Evolutionary conservation across 306 rosid genomes (phyloP), one percentile per base, ranked within the genome.

Genomic region (Prunus armeniaca): DNA sequence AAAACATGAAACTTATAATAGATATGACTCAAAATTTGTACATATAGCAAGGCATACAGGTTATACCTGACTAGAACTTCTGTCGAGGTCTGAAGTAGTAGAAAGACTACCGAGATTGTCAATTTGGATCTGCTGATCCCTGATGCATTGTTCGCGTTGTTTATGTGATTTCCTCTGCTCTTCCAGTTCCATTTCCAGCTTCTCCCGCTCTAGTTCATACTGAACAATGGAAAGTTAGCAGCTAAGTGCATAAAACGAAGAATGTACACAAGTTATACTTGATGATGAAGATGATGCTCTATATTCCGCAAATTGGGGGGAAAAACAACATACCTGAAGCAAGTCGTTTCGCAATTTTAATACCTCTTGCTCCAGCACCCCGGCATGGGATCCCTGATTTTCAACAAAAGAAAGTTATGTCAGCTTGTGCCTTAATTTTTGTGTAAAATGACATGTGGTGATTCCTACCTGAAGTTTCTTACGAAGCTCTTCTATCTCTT

Each of bases 401-500:
- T 41, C 3, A 9, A 25, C 7, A 45, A 4, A 7, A 25, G 11
- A 28, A 3, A 61, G 58, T 46, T 2, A 18, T 52, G 69, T 83
- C 62, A 86, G 76, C 45, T 60, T 47, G 69, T 7, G 15, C 30
- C 74, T 34, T 34, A n/a, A 12, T 64, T 28, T 24, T 77, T 34
- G 58, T 46, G 80, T 22, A 57, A 69, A 74, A 46, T 51, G 51
- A 73, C 76, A 79, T 65, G 76, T 57, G 30, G 27, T 52, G 27
- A 76, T 65, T 38, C 45, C 70, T 86, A 95, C 99, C 97, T 90
- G 87, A 83, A 95, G 97, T 78, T 95, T 92, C 84, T 70, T 82
- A 65, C 88, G 95, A 43, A 95, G 88, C 71, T 90, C 97, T 82
- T 95, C 99, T 81, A 95, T 95, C 87, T 92, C 99, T 82, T 85